These are phyloP conservation scores for Limonium bicolor DNA, from an alignment of 148 eudicot genomes.

Conservation along the genomic window DNA sequence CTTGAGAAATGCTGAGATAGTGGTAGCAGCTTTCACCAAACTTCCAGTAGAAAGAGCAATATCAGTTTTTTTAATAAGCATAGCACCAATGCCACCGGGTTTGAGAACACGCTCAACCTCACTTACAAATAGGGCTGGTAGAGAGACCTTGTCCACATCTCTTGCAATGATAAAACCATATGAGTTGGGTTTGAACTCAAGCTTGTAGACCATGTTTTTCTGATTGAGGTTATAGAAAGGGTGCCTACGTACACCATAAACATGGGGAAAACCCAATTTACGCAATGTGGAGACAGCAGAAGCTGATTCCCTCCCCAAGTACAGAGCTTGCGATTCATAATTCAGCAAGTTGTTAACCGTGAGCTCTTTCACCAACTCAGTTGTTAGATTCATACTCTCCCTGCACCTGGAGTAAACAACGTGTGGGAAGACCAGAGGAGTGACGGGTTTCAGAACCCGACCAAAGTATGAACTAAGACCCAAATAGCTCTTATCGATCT, in stretches of 20 bases:
- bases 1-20: constrained; percentile 49
- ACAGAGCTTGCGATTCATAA: constrained; percentile 36
- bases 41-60: constrained; percentile 29
- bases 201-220: constrained; percentile 49
- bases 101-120: constrained; percentile 78
- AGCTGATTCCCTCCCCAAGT: constrained; percentile 55
- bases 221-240: constrained; percentile 44
- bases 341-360: constrained; percentile 39
- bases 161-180: constrained; percentile 56
- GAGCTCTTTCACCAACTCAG: constrained; percentile 44
- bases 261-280: constrained; percentile 39
- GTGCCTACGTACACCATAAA: constrained; percentile 33
- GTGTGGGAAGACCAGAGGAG: constrained; percentile 14
- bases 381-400: constrained; percentile 31
- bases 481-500: constrained; percentile 17
- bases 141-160: constrained; percentile 55
- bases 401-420: constrained; percentile 14
- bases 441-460: constrained; percentile 22
- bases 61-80: constrained; percentile 34
- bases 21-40: constrained; percentile 41
- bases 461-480: constrained; percentile 13
- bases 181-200: constrained; percentile 27
- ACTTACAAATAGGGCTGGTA: constrained; percentile 57
- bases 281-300: constrained; percentile 26
- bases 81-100: constrained; percentile 62